phyloP scores from a whole-genome alignment of 1,284 basidiomycete genomes.

The Rhizoctonia solani region DNA sequence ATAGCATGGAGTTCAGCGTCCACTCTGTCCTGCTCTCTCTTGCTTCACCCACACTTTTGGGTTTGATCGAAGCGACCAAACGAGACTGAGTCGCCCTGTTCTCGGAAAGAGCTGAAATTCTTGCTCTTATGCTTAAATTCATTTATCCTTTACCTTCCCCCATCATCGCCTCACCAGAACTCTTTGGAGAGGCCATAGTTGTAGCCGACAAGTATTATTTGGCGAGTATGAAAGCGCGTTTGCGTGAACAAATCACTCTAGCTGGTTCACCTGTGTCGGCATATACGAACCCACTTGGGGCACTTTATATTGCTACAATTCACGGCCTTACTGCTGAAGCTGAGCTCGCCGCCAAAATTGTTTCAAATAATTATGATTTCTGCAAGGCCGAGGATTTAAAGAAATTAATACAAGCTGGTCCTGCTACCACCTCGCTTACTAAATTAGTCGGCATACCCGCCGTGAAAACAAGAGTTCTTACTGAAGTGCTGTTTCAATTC shows the following conservation, averaged over 20 bases:
- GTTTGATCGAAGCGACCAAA: not conserved
- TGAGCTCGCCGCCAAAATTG: not conserved
- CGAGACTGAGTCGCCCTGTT: not conserved
- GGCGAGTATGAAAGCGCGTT: not conserved
- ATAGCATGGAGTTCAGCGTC: constrained; percentile 2
- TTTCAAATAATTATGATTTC: not conserved
- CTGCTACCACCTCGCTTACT: not conserved
- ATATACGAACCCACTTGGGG: not conserved
- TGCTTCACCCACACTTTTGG: not conserved
- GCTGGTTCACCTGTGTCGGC: not conserved
- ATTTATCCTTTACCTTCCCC: not conserved
- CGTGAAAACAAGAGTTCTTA: not conserved
- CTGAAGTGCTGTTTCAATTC: not conserved
- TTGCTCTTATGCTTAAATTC: not conserved
- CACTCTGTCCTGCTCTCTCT: constrained; percentile 6
- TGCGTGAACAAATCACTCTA: not conserved
- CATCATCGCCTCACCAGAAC: not conserved
- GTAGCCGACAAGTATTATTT: constrained; percentile 5
- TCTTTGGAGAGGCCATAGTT: not conserved
- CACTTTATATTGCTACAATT: not conserved
- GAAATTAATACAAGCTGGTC: not conserved
- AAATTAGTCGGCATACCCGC: not conserved
- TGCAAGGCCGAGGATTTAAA: not conserved
- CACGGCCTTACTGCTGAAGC: not conserved
- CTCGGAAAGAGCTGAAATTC: not conserved